Evolutionary conservation across 1,284 basidiomycete genomes (phyloP), one percentile per base, ranked within the genome.

Genomic region (Sanguinoderma infundibulare): DNA sequence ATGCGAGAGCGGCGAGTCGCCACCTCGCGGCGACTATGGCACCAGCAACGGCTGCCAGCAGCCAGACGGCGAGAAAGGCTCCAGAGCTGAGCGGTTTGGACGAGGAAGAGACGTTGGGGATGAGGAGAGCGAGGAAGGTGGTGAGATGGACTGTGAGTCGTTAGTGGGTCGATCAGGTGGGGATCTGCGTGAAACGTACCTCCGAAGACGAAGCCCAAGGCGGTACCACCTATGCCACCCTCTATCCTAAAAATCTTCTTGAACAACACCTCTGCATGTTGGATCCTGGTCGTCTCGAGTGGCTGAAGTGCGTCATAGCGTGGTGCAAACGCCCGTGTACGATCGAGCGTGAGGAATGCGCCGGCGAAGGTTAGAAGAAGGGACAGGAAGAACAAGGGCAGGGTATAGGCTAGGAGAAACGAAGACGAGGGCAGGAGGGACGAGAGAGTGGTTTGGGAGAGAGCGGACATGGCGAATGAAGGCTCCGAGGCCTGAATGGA

Each of bases 261-360:
- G 66, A 47, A 70, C 69, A 20, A 69, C 66, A 49, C 72, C 76
- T 59, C 64, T 4, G 65, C 63, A 32, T 62, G 64, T 47, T 66
- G 66, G 15, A 64, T 53, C 73, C 63, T 77, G 77, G 53, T 72
- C 65, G 35, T 72, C 44, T 42, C 78, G 77, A 38, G 79, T 76
- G 59, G 58, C 3, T 46, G 56, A n/a, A 66, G 58, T 35, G 65
- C 65, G 55, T 66, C 65, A 60, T 66, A 78, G 17, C 76, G 74
- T 24, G 81, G 78, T 3, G 83, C 78, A 67, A 91, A 89, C 15
- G 82, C 80, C 42, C 86, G 81, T 36, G 87, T 84, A 38, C 89
- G 84, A 69, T 90, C 87, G 51, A 90, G 79, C 20, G 83, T 89
- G 24, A 90, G 77, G 72, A 90, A 90, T 3, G 87, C 81, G 15